Conservation (phyloP, 805 yeast genomes). For the Kregervanrija delftensis region DNA sequence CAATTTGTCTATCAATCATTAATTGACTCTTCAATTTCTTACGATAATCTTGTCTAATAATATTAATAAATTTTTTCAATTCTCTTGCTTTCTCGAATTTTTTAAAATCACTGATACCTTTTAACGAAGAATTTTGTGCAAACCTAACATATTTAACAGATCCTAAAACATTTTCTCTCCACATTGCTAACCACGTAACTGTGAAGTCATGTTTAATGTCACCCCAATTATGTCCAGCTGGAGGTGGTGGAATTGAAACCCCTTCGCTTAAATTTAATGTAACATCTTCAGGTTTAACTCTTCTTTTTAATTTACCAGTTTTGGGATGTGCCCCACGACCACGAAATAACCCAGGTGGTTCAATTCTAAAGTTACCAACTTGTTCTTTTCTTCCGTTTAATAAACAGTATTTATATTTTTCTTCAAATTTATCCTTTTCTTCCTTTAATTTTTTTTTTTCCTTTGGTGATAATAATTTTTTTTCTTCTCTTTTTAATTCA, state of each 20-base stretch:
- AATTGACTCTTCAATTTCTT: slow-evolving; percentile 60
- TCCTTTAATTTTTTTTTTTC: slow-evolving; percentile 69
- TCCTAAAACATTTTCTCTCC: slow-evolving; percentile 89
- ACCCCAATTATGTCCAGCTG: slow-evolving; percentile 87
- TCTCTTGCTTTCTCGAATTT: slow-evolving; percentile 93
- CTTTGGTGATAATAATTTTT: slow-evolving; percentile 58
- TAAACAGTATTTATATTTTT: slow-evolving; percentile 69
- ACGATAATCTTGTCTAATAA: slow-evolving; percentile 69
- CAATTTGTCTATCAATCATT: slow-evolving; percentile 86
- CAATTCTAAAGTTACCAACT: slow-evolving; percentile 89
- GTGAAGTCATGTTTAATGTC: slow-evolving; percentile 82
- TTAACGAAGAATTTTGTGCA: slow-evolving; percentile 84
- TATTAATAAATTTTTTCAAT: slow-evolving; percentile 63
- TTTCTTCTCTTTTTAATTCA: slow-evolving; percentile 64
- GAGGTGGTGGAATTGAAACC: slow-evolving; percentile 72
- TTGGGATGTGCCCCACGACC: slow-evolving; percentile 98
- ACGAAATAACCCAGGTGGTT: slow-evolving; percentile 93
- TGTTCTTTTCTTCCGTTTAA: slow-evolving; percentile 86
- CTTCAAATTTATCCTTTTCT: slow-evolving; percentile 73
- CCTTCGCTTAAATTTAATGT: slow-evolving; percentile 73
- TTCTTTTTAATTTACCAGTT: slow-evolving; percentile 82
- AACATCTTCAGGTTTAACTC: slow-evolving; percentile 87
- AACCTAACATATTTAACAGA: slow-evolving; percentile 82
- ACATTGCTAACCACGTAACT: slow-evolving; percentile 94
- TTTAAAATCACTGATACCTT: slow-evolving; percentile 84